A percentile compares a stretch with the other conserved stretches of the same genome.
Evolutionary conservation across 805 yeast species (phyloP).

Genomic region (Zygoascus biomembranicola): DNA sequence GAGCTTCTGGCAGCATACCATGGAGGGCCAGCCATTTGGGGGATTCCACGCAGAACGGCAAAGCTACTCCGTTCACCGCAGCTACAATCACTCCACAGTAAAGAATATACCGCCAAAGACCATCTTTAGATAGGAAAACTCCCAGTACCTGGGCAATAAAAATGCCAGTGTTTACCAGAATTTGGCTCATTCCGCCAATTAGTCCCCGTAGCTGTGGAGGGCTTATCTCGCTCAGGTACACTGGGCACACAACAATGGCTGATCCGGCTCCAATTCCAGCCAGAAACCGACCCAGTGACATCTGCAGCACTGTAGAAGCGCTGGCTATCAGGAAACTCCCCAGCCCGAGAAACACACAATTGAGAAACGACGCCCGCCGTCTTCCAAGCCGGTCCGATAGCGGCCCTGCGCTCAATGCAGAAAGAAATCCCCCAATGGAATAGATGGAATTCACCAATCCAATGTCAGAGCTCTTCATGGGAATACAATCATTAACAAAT

Average conservation of each 20-base stretch:
- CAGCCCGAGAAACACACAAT: constrained; percentile 42
- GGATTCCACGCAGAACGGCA: constrained; percentile 49
- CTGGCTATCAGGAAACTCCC: constrained; percentile 59
- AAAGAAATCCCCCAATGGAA: constrained; percentile 75
- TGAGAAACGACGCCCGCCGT: constrained; percentile 41
- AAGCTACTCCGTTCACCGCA: constrained; percentile 36
- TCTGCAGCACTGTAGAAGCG: constrained; percentile 34
- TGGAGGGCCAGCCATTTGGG: constrained; percentile 71
- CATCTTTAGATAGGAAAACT: constrained; percentile 51
- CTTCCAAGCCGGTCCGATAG: constrained; percentile 64
- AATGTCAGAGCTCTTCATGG: constrained; percentile 32
- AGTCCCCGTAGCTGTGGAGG: constrained; percentile 64
- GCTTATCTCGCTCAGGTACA: constrained; percentile 71
- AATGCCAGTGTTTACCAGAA: constrained; percentile 79
- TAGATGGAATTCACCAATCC: constrained; percentile 68
- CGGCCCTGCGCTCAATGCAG: constrained; percentile 61
- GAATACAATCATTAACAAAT: constrained; percentile 40
- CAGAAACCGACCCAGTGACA: constrained; percentile 63
- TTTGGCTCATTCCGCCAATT: constrained; percentile 86
- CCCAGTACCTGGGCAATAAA: constrained; percentile 72
- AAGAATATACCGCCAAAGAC: constrained; percentile 67
- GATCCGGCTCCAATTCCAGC: constrained; percentile 86
- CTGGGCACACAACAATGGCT: constrained; percentile 76
- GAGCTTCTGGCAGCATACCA: constrained; percentile 39
- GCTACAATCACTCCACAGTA: constrained; percentile 54